Evolutionary conservation across 2,329 filamentous ascomycete genomes (phyloP).

Genomic region (Trichoderma guizhouense): DNA sequence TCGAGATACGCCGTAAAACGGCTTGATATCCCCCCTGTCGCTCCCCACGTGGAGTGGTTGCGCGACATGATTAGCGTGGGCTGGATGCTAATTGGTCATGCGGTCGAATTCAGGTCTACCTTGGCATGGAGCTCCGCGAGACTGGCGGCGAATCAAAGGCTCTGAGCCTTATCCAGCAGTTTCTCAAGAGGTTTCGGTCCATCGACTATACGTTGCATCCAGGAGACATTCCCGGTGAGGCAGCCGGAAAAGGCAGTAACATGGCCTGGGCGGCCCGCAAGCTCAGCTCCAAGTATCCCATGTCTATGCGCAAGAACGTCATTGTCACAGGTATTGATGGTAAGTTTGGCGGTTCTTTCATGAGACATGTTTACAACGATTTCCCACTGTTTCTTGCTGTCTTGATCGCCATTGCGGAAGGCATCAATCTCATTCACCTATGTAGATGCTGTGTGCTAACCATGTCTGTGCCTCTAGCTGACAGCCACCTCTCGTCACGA

Average conservation of each 20-base stretch:
- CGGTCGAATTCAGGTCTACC: conserved; percentile 53
- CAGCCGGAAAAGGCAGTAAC: conserved; percentile 73
- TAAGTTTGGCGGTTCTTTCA: conserved; percentile 38
- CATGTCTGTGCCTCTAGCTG: conserved; percentile 46
- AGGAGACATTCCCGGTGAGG: conserved; percentile 61
- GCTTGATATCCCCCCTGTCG: neutral
- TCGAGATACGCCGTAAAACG: conserved; percentile 24
- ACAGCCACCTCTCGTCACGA: conserved; percentile 65
- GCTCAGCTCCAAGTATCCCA: conserved; percentile 58
- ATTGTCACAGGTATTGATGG: conserved; percentile 71
- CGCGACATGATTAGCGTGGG: neutral
- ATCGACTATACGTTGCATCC: conserved; percentile 69
- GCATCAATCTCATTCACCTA: neutral
- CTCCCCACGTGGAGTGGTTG: neutral
- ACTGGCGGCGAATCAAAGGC: conserved; percentile 59
- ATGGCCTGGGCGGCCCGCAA: conserved; percentile 67
- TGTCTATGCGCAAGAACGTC: conserved; percentile 54
- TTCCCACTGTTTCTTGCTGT: neutral
- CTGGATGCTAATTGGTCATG: neutral
- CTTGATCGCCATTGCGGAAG: neutral
- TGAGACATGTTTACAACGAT: no score
- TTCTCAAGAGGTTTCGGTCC: conserved; percentile 61
- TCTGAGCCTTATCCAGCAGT: conserved; percentile 57
- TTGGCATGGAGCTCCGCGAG: conserved; percentile 72
- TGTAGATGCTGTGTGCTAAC: neutral